Evolutionary conservation across 768 basidiomycete species (phyloP), one percentile per base, ranked within the genome.

Genomic region (Pleurotus djamor): DNA sequence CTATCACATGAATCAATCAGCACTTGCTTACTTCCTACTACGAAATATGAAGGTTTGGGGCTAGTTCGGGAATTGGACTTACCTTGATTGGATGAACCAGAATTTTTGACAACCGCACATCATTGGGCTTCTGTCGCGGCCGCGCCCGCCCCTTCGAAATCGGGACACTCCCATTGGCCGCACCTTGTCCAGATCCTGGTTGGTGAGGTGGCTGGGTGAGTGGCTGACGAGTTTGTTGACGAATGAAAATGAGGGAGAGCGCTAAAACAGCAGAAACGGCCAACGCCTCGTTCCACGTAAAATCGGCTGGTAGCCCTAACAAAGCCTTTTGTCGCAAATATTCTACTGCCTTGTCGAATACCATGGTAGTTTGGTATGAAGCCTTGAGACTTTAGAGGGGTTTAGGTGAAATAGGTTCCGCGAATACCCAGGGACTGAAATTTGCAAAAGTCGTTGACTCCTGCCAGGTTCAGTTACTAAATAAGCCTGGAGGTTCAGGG

Each of bases 1-100:
- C 90, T 92, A 59, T 14, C 12, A 8, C 38, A 54, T 38, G 5
- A 7, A 38, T 59, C 28, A 35, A 54, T 51, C 8, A 52, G 44
- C 48, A 4, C 9, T 41, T 37, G 17, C 33, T 38, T 32, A 47
- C 16, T 4, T 8, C 57, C 17, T 44, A 21, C 6, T 5, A 38
- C n/a, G 16, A 28, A 8, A 50, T 55, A 16, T 33, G 10, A 36
- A 38, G 16, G 5, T 59, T 32, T 10, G 37, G 14, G 41, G 5
- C 57, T 5, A 45, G 14, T 41, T 60, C 14, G 10, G 41, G 34
- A 37, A 4, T 17, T 44, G 28, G 49, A 61, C 69, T 62, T 48
- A 83, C 88, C 78, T 89, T 89, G 72, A 89, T 85, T 43, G 88
- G 88, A 66, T 89, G 88, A 2, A 89, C 65, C 37, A 88, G 62